Evolutionary conservation across 2,329 filamentous ascomycete species (phyloP), one percentile per base, ranked within the genome.

Genomic region (Escovopsis weberi): DNA sequence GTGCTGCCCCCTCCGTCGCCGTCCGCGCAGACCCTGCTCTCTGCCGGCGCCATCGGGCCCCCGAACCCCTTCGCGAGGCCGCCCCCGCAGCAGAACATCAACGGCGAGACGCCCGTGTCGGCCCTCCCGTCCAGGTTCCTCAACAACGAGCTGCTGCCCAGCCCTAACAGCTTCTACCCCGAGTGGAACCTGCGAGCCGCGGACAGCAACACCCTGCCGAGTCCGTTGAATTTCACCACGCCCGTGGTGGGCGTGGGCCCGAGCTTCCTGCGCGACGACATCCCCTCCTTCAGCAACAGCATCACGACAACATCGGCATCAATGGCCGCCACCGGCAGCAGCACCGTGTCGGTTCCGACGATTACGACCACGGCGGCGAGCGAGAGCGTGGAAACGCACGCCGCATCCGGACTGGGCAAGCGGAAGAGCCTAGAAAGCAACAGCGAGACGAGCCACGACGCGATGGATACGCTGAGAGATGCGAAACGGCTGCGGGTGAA

Each of bases 21-120:
- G 0, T 94, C 86, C 28, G 84, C 86, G 2, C 83, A 83, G 19
- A 78, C 86, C 2, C 69, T 96, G 6, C 69, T 95, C 43, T 94
- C 87, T 39, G 91, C 91, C 0, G 91, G 91, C 35, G 89, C 91
- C 8, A 82, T 81, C 33, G 91, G 91, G 0, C 91, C 91, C 12
- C 87, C 87, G 2, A 98, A 98, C 59, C 91, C 91, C 0, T 98
- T 96, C 59, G 91, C 91, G 7, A 75, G 89, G 36, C 91, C 89
- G 1, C 75, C 80, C 26, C 86, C 84, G 4, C 85, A 87, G 26
- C 70, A 77, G 44, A 76, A 72, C 52, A 63, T 69, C 48, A 69
- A 67, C 46, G 65, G 60, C 19, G 65, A 66, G 43, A 80, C 91
- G 0, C 91, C 91, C 0, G 87, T 93, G n/a, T 95, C 88, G 2